A percentile compares a stretch with the other conserved stretches of the same genome.
Conservation (phyloP, 345 rosid genomes). For the Conringia planisiliqua region DNA sequence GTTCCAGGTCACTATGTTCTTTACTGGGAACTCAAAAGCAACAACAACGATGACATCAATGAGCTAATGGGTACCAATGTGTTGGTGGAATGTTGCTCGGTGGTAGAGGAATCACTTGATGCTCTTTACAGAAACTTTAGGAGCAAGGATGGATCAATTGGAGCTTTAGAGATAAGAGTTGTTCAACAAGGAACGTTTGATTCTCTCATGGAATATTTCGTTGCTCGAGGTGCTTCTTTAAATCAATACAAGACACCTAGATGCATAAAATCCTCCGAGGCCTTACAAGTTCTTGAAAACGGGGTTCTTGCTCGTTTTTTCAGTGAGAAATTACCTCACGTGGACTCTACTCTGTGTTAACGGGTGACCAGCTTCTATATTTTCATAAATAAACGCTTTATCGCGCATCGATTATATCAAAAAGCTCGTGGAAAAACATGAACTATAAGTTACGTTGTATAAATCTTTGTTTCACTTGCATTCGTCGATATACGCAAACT, state of each 20-base stretch:
- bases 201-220: constrained; percentile 60
- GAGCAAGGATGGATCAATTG: constrained; percentile 43
- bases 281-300: constrained; percentile 11
- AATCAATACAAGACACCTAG: constrained; percentile 71
- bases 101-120: constrained; percentile 45
- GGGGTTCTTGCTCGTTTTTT: neutral
- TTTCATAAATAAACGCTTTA: too few relatives aligned
- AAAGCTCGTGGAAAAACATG: too few relatives aligned
- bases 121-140: constrained; percentile 46
- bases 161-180: constrained; percentile 61
- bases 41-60: constrained; percentile 1
- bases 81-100: constrained; percentile 57
- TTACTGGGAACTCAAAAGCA: constrained; percentile 57
- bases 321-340: neutral
- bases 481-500: too few relatives aligned
- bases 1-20: constrained; percentile 62
- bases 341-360: too few relatives aligned
- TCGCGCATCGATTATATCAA: too few relatives aligned
- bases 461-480: too few relatives aligned
- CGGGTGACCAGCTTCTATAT: too few relatives aligned
- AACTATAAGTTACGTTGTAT: too few relatives aligned
- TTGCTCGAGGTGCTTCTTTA: constrained; percentile 58
- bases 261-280: constrained; percentile 51
- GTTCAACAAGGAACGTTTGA: constrained; percentile 60
- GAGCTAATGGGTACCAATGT: constrained; percentile 32